Conservation (phyloP, 2,329 filamentous ascomycete species). For the Calonectria honghensis region DNA sequence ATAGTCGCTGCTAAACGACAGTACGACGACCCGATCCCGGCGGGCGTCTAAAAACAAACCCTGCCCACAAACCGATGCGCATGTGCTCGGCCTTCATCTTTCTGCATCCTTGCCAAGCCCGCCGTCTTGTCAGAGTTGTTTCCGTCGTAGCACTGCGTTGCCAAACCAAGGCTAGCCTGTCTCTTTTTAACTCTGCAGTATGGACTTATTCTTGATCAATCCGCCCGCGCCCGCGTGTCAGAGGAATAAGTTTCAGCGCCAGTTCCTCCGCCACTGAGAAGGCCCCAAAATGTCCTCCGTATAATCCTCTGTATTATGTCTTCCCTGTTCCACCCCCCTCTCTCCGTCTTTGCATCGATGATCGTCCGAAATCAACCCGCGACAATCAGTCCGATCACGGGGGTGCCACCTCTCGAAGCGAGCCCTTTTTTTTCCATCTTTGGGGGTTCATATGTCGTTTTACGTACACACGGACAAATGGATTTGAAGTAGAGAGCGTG, state of each 20-base stretch:
- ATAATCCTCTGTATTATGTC: background rate
- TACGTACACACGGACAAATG: constrained; percentile 21
- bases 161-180: constrained; percentile 1
- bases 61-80: constrained; percentile 10
- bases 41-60: constrained; percentile 8
- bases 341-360: background rate
- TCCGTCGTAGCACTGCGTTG: constrained; percentile 20
- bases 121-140: constrained; percentile 13
- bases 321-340: background rate
- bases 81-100: constrained; percentile 13
- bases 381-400: constrained; percentile 20
- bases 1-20: background rate
- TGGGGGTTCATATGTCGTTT: background rate
- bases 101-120: constrained; percentile 21
- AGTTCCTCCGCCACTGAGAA: constrained; percentile 35
- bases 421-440: background rate
- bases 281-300: too few species aligned
- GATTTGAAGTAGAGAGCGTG: background rate
- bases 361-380: constrained; percentile 24
- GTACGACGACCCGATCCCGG: constrained; percentile 18
- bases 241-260: constrained; percentile 18
- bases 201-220: constrained; percentile 8
- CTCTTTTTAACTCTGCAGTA: background rate
- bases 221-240: constrained; percentile 10
- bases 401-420: background rate